Evolutionary conservation across 1,284 basidiomycete species (phyloP), one percentile per base, ranked within the genome.

Genomic region (Leccinum pachyderme): DNA sequence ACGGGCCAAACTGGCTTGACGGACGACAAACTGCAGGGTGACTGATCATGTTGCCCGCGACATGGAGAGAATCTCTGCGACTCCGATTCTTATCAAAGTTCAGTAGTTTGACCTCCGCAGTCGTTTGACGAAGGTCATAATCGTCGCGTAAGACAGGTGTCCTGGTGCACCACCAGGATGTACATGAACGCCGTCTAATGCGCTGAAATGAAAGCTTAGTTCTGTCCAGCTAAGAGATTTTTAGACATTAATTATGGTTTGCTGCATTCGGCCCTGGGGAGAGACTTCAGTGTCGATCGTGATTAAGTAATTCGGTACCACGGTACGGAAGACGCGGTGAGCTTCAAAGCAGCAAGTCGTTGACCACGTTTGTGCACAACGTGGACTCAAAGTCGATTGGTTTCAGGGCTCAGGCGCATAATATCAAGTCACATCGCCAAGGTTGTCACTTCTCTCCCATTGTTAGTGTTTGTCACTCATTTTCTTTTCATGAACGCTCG

Each of bases 351-450:
- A 25, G 60, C 52, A 51, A 53, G 41, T 24, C 12, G 60, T 50
- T 47, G 13, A 52, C 62, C 62, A 70, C 66, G 63, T 45, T 37
- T 27, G 47, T 22, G 37, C 15, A 28, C 67, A 65, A 65, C 64
- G 66, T 67, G 68, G 61, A 22, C 45, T 35, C 46, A 54, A 55
- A 61, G 49, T 62, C 29, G 51, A 39, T 37, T 57, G 52, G 47
- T 52, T 56, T 59, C 57, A 65, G 68, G 63, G 35, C 63, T 45
- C 48, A 33, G 63, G 61, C 65, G 67, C 57, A 27, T 41, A 41
- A 55, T 70, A 70, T 56, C 64, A 62, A 57, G 52, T 68, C 60
- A 61, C 66, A 65, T 59, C 58, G 59, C 64, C 52, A 55, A 63
- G 39, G 45, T 56, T 47, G 48, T 46, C 56, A 52, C 54, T 60